Conservation (phyloP, 1,284 basidiomycete genomes). For the Naganishia sp. region DNA sequence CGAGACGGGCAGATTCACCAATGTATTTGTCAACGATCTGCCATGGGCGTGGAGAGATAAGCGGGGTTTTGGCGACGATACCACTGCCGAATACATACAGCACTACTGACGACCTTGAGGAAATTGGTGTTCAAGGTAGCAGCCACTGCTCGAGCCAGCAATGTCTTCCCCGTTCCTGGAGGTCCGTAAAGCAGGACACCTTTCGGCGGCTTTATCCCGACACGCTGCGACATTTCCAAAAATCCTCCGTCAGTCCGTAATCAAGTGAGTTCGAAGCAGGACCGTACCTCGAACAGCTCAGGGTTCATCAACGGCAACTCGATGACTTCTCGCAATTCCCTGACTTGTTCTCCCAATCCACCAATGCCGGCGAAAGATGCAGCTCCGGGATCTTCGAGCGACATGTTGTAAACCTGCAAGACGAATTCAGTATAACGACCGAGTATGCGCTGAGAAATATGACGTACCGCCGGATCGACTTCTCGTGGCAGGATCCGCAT, state of each 20-base stretch:
- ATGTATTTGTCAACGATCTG: constrained; percentile 99
- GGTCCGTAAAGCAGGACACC: constrained; percentile 92
- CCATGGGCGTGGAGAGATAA: not conserved
- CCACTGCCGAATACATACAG: constrained; percentile 52
- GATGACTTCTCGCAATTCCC: constrained; percentile 95
- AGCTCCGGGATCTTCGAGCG: constrained; percentile 92
- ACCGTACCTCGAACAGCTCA: constrained; percentile 71
- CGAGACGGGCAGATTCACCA: constrained; percentile 90
- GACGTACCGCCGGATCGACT: constrained; percentile 80
- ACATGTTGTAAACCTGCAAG: constrained; percentile 87
- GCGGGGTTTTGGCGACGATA: not conserved
- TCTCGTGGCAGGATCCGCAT: constrained; percentile 98
- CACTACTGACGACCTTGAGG: constrained; percentile 97
- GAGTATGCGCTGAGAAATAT: not conserved
- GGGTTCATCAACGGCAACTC: constrained; percentile 94
- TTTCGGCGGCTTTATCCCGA: constrained; percentile 94
- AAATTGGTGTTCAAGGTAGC: constrained; percentile 96
- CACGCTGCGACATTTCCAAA: constrained; percentile 61
- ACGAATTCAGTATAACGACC: not conserved
- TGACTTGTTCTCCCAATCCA: constrained; percentile 91
- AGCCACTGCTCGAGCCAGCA: constrained; percentile 92
- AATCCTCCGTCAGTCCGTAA: not conserved
- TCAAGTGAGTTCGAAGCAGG: not conserved
- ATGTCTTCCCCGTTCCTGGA: constrained; percentile 89
- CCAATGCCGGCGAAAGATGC: constrained; percentile 97